Evolutionary conservation across 352 stramenopile genomes (phyloP).

Genomic region (Thalassiosira livingstoniorum): DNA sequence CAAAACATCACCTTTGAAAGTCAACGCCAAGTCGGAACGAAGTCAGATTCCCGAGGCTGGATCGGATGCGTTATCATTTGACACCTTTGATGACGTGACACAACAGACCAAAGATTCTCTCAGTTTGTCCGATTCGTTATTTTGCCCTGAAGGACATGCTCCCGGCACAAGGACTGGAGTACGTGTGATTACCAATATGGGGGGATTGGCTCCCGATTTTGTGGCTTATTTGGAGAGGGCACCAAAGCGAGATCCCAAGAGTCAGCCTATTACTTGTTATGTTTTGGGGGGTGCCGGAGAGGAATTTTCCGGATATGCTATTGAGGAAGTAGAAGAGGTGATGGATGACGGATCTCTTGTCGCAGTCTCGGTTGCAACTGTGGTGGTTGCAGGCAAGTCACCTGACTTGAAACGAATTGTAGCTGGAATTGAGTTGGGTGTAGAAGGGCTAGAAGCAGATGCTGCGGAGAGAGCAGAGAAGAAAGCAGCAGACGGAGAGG

Average conservation of each 20-base stretch:
- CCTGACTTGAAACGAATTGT: conserved; percentile 70
- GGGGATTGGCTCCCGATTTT: conserved; percentile 63
- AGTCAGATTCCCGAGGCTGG: conserved; percentile 67
- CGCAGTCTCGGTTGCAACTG: conserved; percentile 77
- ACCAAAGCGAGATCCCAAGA: conserved; percentile 65
- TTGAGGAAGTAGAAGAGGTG: conserved; percentile 81
- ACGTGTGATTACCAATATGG: conserved; percentile 79
- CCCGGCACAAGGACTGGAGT: conserved; percentile 71
- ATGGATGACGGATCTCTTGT: conserved; percentile 55
- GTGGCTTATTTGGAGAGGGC: conserved; percentile 80
- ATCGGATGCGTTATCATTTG: conserved; percentile 71
- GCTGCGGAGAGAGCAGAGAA: conserved; percentile 70
- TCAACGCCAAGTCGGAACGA: conserved; percentile 41
- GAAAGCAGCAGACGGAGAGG: conserved; percentile 54
- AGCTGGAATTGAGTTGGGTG: conserved; percentile 76
- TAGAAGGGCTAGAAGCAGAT: conserved; percentile 76
- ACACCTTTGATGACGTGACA: conserved; percentile 71
- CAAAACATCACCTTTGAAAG: conserved; percentile 69
- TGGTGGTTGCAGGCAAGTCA: conserved; percentile 72
- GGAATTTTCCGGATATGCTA: conserved; percentile 79
- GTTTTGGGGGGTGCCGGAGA: conserved; percentile 56
- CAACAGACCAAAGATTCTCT: conserved; percentile 75
- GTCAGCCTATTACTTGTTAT: conserved; percentile 75
- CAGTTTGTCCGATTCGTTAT: conserved; percentile 68
- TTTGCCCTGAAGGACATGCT: conserved; percentile 81